Evolutionary conservation across 1,139 yeast genomes (phyloP).

Genomic region (Yamadazyma aaseri): DNA sequence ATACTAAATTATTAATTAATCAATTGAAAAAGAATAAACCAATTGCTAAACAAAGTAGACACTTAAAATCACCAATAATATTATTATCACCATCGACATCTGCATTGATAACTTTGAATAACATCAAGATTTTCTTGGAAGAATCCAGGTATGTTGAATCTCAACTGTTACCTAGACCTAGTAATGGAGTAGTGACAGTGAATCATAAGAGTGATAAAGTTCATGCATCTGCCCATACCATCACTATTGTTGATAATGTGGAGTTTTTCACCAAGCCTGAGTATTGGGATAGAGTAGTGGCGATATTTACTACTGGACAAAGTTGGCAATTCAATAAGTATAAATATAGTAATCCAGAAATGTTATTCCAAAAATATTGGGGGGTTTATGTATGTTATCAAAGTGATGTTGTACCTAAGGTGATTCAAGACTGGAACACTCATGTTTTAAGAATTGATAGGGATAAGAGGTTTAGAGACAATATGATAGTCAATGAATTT

Average conservation of each 20-base stretch:
- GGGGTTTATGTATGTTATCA: conserved; percentile 78
- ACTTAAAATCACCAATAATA: conserved; percentile 80
- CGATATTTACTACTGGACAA: conserved; percentile 95
- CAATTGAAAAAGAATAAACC: conserved; percentile 48
- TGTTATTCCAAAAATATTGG: conserved; percentile 75
- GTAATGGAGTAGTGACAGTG: conserved; percentile 48
- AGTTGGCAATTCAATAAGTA: conserved; percentile 93
- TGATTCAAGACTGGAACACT: conserved; percentile 86
- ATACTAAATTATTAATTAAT: conserved; percentile 62
- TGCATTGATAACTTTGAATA: conserved; percentile 75
- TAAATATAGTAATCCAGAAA: conserved; percentile 77
- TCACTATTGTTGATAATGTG: conserved; percentile 83
- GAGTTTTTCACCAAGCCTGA: conserved; percentile 91
- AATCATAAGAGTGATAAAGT: conserved; percentile 57
- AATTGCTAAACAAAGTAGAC: conserved; percentile 15
- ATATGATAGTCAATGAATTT: conserved; percentile 78
- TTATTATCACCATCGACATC: conserved; percentile 94
- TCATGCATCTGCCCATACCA: conserved; percentile 53
- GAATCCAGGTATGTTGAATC: conserved; percentile 65
- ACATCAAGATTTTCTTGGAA: conserved; percentile 80
- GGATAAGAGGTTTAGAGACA: conserved; percentile 81
- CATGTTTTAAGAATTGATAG: conserved; percentile 75
- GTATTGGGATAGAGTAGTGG: conserved; percentile 95
- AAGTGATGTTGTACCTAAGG: conserved; percentile 78
- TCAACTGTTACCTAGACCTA: conserved; percentile 27